These are phyloP conservation scores for Cucurbita argyrosperma DNA, from an alignment of 306 rosid species.

Conservation along the genomic window DNA sequence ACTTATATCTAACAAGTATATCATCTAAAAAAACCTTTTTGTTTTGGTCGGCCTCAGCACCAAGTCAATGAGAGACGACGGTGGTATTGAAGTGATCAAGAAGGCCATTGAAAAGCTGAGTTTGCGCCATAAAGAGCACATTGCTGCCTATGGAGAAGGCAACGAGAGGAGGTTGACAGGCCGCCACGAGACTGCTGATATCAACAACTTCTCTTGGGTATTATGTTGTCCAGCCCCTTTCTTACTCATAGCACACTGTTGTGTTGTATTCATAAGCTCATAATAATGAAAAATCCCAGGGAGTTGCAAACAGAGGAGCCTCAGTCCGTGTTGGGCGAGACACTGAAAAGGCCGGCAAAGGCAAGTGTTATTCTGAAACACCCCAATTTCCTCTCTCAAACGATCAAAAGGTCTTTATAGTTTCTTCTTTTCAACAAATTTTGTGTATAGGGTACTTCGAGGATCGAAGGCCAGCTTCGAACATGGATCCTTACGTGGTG, in stretches of 20 bases:
- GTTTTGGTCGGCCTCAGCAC: constrained; percentile 17
- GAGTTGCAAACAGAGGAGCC: constrained; percentile 50
- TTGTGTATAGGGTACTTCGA: constrained; percentile 31
- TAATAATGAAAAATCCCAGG: constrained; percentile 13
- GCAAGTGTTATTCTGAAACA: constrained; percentile 7
- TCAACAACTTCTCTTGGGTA: constrained; percentile 42
- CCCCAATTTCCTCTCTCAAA: background rate
- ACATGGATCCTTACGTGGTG: constrained; percentile 38
- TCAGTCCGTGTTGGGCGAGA: constrained; percentile 42
- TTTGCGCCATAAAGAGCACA: constrained; percentile 35
- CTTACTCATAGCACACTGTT: no score
- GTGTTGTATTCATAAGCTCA: no score
- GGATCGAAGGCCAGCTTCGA: constrained; percentile 49
- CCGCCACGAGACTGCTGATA: constrained; percentile 48
- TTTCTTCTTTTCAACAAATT: background rate
- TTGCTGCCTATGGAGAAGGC: constrained; percentile 40
- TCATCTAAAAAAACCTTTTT: background rate
- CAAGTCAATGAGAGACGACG: constrained; percentile 30
- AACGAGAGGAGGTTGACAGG: constrained; percentile 51
- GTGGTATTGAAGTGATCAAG: constrained; percentile 33
- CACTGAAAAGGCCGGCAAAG: constrained; percentile 40
- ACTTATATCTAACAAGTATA: no score
- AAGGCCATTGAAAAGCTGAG: constrained; percentile 35
- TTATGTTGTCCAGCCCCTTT: background rate
- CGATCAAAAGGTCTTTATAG: background rate